Percentiles rank a stretch among this genome's conserved stretches.
Conservation (phyloP, 176 grass and related monocot species). For the Pontederia paniculata region DNA sequence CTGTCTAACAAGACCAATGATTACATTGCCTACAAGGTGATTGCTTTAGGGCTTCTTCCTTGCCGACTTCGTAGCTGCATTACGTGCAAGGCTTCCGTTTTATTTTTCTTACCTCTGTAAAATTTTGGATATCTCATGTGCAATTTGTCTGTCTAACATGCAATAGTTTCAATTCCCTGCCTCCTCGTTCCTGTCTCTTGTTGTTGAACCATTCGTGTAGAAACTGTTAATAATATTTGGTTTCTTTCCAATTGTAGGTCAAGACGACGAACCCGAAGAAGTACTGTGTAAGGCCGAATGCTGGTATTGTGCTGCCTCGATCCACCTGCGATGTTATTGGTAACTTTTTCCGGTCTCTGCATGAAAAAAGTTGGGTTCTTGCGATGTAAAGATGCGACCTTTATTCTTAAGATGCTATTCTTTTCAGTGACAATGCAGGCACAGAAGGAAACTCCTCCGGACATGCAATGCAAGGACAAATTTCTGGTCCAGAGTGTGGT, state of each 20-base stretch:
- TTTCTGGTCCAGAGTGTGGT: slow-evolving; percentile 57
- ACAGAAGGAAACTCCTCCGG: slow-evolving; percentile 32
- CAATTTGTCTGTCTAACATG: background rate
- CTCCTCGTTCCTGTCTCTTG: background rate
- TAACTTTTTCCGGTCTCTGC: slow-evolving; percentile 21
- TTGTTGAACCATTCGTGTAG: slow-evolving; percentile 6
- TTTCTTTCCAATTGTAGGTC: slow-evolving; percentile 39
- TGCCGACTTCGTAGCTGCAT: too few species aligned
- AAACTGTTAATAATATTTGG: background rate
- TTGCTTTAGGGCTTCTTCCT: background rate
- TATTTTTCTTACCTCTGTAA: too few species aligned
- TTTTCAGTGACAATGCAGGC: slow-evolving; percentile 61
- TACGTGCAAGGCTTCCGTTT: too few species aligned
- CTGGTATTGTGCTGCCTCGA: slow-evolving; percentile 44
- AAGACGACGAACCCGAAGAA: slow-evolving; percentile 79
- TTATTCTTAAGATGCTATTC: background rate
- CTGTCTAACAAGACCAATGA: slow-evolving; percentile 38
- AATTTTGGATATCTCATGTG: too few species aligned
- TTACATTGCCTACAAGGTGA: slow-evolving; percentile 61
- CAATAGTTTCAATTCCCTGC: background rate
- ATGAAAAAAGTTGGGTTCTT: slow-evolving; percentile 7
- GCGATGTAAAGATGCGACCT: background rate
- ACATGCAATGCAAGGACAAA: slow-evolving; percentile 74
- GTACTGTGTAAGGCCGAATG: slow-evolving; percentile 68
- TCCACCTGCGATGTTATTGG: slow-evolving; percentile 43